These are phyloP conservation scores for Penicillium longicatenatum DNA, from an alignment of 495 filamentous ascomycete species.

Conservation along the genomic window DNA sequence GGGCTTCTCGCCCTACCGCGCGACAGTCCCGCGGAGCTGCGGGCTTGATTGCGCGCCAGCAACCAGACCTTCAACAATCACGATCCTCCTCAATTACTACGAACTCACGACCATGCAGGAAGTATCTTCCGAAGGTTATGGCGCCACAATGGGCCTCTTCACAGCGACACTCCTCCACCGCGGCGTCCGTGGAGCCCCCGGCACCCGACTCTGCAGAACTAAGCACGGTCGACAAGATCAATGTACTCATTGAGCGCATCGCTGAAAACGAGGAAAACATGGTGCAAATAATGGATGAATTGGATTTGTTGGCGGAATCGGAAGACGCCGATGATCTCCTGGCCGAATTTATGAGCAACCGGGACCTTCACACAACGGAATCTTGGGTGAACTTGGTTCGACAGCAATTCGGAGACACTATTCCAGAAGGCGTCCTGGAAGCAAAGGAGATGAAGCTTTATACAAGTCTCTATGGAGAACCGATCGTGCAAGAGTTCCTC, in stretches of 20 bases:
- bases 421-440: constrained; percentile 74
- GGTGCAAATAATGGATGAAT: constrained; percentile 36
- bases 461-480: constrained; percentile 74
- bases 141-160: constrained; percentile 10
- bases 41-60: constrained; percentile 20
- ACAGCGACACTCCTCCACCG: constrained; percentile 31
- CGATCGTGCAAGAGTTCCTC: constrained; percentile 51
- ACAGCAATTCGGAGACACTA: constrained; percentile 71
- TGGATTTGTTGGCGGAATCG: constrained; percentile 19
- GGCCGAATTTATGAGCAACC: constrained; percentile 29
- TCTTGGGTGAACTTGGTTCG: constrained; percentile 67
- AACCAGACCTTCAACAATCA: constrained; percentile 17
- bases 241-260: constrained; percentile 42
- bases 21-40: constrained; percentile 35
- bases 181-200: constrained; percentile 19
- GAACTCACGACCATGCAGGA: background rate
- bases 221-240: constrained; percentile 33
- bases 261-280: constrained; percentile 38
- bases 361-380: constrained; percentile 53
- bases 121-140: background rate
- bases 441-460: constrained; percentile 74
- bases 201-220: constrained; percentile 12
- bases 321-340: constrained; percentile 28
- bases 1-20: constrained; percentile 23
- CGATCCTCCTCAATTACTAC: constrained; percentile 7